Conservation (phyloP, 345 rosid species). For the Salix caprea region DNA sequence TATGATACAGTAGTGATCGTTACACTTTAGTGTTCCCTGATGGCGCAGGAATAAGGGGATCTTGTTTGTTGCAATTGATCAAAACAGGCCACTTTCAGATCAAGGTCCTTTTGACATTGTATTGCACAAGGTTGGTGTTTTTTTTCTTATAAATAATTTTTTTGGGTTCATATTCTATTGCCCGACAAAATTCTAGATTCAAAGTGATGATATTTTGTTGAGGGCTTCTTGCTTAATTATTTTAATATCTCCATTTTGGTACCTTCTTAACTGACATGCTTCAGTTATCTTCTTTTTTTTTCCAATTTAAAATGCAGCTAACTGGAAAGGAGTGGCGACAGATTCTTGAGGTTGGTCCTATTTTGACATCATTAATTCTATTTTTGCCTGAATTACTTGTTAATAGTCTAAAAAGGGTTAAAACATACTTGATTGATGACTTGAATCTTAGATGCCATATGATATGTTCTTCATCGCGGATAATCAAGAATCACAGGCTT, state of each 20-base stretch:
- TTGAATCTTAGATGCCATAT: background rate
- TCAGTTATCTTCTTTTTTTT: background rate
- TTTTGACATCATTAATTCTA: background rate
- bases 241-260: background rate
- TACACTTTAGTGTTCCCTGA: background rate
- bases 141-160: background rate
- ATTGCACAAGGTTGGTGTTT: constrained; percentile 56
- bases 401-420: constrained; percentile 1
- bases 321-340: constrained; percentile 70
- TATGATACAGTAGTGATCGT: background rate
- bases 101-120: constrained; percentile 85
- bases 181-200: background rate
- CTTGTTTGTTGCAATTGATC: constrained; percentile 69
- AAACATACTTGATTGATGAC: background rate
- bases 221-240: background rate
- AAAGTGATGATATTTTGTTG: background rate
- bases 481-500: constrained; percentile 21
- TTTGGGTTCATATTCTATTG: background rate
- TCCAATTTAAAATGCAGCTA: constrained; percentile 35
- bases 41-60: constrained; percentile 41
- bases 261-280: background rate
- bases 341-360: constrained; percentile 67
- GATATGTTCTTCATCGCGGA: constrained; percentile 6
- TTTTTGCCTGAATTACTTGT: background rate
- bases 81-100: constrained; percentile 59